These are phyloP conservation scores for Paramecium octaurelia DNA, from an alignment of 73 alveolate species.

Conservation along the genomic window DNA sequence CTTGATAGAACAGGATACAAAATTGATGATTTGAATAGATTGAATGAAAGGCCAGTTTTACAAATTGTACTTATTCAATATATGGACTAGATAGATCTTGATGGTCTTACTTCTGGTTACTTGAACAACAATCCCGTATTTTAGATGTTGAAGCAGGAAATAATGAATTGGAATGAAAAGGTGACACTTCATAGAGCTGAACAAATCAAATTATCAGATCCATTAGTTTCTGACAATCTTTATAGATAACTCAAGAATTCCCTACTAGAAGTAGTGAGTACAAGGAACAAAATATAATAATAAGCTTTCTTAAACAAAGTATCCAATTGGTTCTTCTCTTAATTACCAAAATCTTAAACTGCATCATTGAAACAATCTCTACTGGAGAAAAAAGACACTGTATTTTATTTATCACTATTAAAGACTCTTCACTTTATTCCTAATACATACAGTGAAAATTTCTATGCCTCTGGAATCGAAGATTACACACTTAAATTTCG, in stretches of 20 bases:
- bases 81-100: neutral
- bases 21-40: neutral
- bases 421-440: neutral
- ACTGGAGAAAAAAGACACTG: neutral
- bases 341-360: neutral
- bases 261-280: neutral
- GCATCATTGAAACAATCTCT: neutral
- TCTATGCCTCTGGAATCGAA: neutral
- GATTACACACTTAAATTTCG: neutral
- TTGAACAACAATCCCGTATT: neutral
- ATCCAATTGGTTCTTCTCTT: neutral
- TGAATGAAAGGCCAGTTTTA: neutral
- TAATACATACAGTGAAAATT: neutral
- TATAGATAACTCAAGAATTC: neutral
- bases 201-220: neutral
- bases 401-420: neutral
- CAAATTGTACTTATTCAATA: neutral
- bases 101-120: neutral
- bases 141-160: neutral
- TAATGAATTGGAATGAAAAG: conserved; percentile 32
- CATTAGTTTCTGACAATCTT: neutral
- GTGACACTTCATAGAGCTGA: neutral
- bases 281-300: neutral
- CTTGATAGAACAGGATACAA: neutral
- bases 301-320: neutral